phyloP scores from a whole-genome alignment of 1,284 basidiomycete species.

The Trichosporon coremiiforme region DNA sequence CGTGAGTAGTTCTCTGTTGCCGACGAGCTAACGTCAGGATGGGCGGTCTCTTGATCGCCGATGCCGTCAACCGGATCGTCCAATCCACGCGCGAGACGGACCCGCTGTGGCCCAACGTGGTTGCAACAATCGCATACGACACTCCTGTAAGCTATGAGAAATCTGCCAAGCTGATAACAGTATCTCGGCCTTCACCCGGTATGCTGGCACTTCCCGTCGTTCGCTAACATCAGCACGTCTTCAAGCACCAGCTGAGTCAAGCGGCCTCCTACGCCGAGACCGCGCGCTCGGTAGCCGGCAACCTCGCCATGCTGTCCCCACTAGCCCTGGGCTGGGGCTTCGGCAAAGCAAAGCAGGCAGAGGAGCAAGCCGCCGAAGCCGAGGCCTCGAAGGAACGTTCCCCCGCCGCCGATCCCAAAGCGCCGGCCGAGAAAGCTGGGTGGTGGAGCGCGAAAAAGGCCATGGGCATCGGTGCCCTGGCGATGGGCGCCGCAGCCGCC shows the following conservation, averaged over 20 bases:
- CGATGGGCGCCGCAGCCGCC: slow-evolving; percentile 81
- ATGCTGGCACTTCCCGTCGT: slow-evolving; percentile 22
- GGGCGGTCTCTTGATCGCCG: slow-evolving; percentile 85
- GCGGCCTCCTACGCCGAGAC: slow-evolving; percentile 71
- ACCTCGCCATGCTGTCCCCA: slow-evolving; percentile 63
- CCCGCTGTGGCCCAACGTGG: slow-evolving; percentile 54
- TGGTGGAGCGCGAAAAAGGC: slow-evolving; percentile 34
- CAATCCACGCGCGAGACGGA: slow-evolving; percentile 45
- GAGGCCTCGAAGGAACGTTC: not conserved
- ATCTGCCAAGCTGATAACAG: slow-evolving; percentile 55
- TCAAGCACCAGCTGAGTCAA: slow-evolving; percentile 76
- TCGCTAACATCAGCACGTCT: slow-evolving; percentile 42
- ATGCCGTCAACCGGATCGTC: slow-evolving; percentile 74
- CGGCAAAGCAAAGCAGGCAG: slow-evolving; percentile 36
- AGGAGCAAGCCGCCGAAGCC: slow-evolving; percentile 13
- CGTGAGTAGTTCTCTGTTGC: slow-evolving; percentile 58
- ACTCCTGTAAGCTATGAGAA: slow-evolving; percentile 66
- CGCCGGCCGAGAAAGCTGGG: not conserved
- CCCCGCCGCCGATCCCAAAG: not conserved
- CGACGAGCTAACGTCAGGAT: slow-evolving; percentile 62
- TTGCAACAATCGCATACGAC: slow-evolving; percentile 67
- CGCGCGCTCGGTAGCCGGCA: slow-evolving; percentile 62
- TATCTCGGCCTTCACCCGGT: slow-evolving; percentile 82
- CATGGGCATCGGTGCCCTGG: slow-evolving; percentile 61
- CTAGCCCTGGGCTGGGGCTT: slow-evolving; percentile 58